Evolutionary conservation across 176 grass and related monocot species (phyloP).

Genomic region (Cenchrus fungigraminus): DNA sequence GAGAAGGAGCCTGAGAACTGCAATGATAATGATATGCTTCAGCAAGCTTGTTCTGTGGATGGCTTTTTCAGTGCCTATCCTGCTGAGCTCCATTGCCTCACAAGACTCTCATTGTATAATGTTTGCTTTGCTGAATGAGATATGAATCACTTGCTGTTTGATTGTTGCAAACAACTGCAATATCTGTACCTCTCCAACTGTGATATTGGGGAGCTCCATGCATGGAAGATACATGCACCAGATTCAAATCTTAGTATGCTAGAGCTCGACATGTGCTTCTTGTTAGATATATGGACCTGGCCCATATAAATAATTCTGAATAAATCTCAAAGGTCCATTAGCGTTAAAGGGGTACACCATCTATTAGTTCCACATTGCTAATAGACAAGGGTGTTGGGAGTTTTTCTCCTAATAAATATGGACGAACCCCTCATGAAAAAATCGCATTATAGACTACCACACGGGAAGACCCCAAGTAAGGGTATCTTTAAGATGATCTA

Average conservation of each 20-base stretch:
- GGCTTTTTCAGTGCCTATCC: background rate
- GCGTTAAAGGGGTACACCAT: no score
- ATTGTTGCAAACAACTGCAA: constrained; percentile 22
- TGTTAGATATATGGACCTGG: no score
- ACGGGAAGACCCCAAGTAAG: no score
- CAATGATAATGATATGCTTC: background rate
- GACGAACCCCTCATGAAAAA: no score
- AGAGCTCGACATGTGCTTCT: background rate
- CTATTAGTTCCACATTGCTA: no score
- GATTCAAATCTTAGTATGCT: constrained; percentile 16
- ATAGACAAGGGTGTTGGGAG: no score
- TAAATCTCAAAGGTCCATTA: no score
- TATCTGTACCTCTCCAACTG: background rate
- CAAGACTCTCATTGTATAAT: background rate
- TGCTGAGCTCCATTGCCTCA: background rate
- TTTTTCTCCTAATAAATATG: no score
- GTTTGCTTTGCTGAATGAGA: constrained; percentile 1
- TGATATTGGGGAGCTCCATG: background rate
- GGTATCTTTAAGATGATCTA: no score
- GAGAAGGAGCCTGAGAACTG: background rate
- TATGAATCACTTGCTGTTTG: constrained; percentile 24
- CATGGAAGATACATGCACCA: constrained; percentile 27
- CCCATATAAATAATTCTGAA: no score
- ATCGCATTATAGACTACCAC: no score
- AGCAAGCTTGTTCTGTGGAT: background rate